These are phyloP conservation scores for Aspergillus uvarum DNA, from an alignment of 2,329 filamentous ascomycete genomes.

Conservation along the genomic window DNA sequence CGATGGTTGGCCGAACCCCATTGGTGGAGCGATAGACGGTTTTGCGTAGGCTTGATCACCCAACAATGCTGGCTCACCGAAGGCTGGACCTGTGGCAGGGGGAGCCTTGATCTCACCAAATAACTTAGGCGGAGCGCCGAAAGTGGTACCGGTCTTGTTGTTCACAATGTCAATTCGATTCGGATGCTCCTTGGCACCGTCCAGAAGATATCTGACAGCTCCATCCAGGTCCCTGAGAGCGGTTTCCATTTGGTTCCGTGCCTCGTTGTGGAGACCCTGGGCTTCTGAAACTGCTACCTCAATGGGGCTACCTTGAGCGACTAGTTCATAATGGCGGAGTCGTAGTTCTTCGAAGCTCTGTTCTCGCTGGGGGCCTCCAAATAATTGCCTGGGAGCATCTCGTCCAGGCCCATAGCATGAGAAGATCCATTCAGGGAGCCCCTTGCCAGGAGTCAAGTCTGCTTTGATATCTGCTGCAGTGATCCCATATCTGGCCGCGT, in stretches of 20 bases:
- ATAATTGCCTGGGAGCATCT: constrained; percentile 76
- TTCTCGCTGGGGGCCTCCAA: constrained; percentile 75
- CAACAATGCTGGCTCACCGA: constrained; percentile 30
- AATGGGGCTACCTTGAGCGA: constrained; percentile 59
- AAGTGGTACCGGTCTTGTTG: constrained; percentile 35
- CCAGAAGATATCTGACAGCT: constrained; percentile 68
- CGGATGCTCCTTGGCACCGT: constrained; percentile 68
- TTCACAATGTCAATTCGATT: constrained; percentile 64
- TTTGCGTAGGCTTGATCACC: constrained; percentile 18
- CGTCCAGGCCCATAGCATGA: constrained; percentile 79
- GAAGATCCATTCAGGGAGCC: constrained; percentile 79
- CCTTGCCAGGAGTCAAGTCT: constrained; percentile 62
- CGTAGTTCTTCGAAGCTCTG: constrained; percentile 87
- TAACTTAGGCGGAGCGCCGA: constrained; percentile 42
- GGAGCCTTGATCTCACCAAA: constrained; percentile 13
- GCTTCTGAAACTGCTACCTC: constrained; percentile 52
- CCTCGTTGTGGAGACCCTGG: constrained; percentile 60
- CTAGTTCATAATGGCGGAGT: constrained; percentile 66
- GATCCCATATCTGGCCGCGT: constrained; percentile 52
- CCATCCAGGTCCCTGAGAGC: constrained; percentile 68
- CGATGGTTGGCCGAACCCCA: constrained; percentile 32
- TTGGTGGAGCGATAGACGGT: constrained; percentile 21
- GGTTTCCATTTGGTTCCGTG: constrained; percentile 70
- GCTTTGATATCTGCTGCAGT: constrained; percentile 59
- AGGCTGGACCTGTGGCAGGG: constrained; percentile 18